Evolutionary conservation across 2,329 filamentous ascomycete genomes (phyloP).

Genomic region (Alternaria incomplexa): DNA sequence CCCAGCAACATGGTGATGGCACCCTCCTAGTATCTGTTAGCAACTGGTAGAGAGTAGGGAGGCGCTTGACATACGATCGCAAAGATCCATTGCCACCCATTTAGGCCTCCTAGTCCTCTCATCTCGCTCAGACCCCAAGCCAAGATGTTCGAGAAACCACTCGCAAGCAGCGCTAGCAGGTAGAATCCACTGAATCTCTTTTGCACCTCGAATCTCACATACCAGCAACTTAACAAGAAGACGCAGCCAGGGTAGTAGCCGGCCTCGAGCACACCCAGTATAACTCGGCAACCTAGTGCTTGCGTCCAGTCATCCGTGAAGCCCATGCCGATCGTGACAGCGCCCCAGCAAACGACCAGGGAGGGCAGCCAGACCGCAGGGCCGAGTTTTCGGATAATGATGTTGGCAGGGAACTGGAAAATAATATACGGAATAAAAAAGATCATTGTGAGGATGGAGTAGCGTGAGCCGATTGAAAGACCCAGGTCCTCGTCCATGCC

Average conservation of each 20-base stretch:
- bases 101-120: conserved; percentile 29
- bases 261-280: conserved; percentile 27
- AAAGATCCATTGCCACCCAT: conserved; percentile 41
- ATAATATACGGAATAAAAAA: conserved; percentile 23
- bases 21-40: conserved; percentile 12
- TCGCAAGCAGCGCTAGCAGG: conserved; percentile 30
- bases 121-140: conserved; percentile 40
- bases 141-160: conserved; percentile 39
- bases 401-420: conserved; percentile 38
- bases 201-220: conserved; percentile 25
- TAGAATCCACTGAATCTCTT: conserved; percentile 29
- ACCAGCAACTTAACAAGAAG: conserved; percentile 28
- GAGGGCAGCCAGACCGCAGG: conserved; percentile 35
- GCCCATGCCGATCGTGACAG: conserved; percentile 24
- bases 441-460: conserved; percentile 16
- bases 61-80: conserved; percentile 2
- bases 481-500: conserved; percentile 25
- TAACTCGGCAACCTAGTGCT: conserved; percentile 14
- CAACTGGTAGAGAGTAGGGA: not conserved
- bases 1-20: conserved; percentile 20
- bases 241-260: conserved; percentile 27
- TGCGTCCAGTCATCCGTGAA: conserved; percentile 23
- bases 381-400: conserved; percentile 33
- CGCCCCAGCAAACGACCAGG: conserved; percentile 29
- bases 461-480: conserved; percentile 19